Evolutionary conservation across 805 yeast genomes (phyloP).

Genomic region (Yarrowia yakushimensis): DNA sequence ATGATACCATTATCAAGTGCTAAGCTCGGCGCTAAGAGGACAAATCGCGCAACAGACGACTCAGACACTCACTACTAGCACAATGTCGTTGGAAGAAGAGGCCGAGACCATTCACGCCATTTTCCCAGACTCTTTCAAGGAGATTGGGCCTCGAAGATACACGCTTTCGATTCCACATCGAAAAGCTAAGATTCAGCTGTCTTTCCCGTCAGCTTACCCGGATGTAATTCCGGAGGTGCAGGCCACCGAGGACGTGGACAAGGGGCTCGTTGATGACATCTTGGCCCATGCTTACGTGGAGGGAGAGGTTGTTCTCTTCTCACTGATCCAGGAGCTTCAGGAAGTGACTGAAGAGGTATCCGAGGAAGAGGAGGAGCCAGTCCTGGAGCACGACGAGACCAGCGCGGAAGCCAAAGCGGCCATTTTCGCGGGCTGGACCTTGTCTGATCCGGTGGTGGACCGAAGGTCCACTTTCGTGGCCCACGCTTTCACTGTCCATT

Average conservation of each 20-base stretch:
- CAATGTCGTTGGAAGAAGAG: conserved; percentile 54
- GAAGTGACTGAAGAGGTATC: conserved; percentile 27
- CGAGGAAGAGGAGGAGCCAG: not conserved
- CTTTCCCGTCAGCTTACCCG: conserved; percentile 74
- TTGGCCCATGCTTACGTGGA: conserved; percentile 50
- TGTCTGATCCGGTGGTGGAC: conserved; percentile 74
- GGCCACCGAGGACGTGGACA: conserved; percentile 52
- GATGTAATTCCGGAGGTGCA: conserved; percentile 50
- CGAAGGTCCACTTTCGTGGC: conserved; percentile 84
- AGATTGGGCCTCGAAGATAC: conserved; percentile 40
- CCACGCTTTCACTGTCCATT: conserved; percentile 57
- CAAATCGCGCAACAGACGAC: not conserved
- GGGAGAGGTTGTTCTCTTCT: conserved; percentile 78
- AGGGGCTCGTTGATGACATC: conserved; percentile 45
- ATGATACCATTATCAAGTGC: not conserved
- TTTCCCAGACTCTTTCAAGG: conserved; percentile 59
- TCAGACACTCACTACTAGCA: not conserved
- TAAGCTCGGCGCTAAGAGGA: not conserved
- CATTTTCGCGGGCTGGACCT: conserved; percentile 55
- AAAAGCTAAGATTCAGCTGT: conserved; percentile 49
- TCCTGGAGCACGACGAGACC: conserved; percentile 27
- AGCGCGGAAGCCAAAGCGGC: conserved; percentile 26
- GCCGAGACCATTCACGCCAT: conserved; percentile 82
- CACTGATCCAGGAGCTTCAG: conserved; percentile 53
- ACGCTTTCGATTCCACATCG: conserved; percentile 58